Percentiles rank a stretch among this genome's conserved stretches.
These are phyloP conservation scores for Coprinellus micaceus DNA, from an alignment of 768 basidiomycete species.

Conservation along the genomic window DNA sequence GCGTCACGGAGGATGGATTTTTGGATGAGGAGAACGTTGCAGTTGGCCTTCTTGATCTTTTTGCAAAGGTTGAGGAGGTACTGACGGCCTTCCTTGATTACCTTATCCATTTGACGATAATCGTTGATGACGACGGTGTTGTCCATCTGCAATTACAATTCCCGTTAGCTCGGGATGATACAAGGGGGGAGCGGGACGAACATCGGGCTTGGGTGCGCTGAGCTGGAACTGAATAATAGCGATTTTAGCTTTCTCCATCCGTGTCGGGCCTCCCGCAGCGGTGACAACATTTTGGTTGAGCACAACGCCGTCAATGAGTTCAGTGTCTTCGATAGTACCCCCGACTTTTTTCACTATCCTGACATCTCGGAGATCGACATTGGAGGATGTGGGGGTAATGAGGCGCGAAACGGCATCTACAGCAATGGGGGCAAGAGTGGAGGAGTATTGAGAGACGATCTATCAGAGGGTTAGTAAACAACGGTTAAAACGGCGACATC, in stretches of 20 bases:
- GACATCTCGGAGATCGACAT: conserved; percentile 95
- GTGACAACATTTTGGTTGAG: conserved; percentile 92
- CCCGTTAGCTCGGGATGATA: conserved; percentile 12
- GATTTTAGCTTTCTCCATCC: conserved; percentile 98
- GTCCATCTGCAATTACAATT: conserved; percentile 86
- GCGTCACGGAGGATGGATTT: conserved; percentile 99
- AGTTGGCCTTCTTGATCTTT: conserved; percentile 99
- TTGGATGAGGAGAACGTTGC: conserved; percentile 98
- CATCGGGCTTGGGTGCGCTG: conserved; percentile 95
- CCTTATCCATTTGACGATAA: conserved; percentile 99
- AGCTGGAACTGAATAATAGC: conserved; percentile 98
- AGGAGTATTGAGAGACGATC: conserved; percentile 99
- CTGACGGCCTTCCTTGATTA: conserved; percentile 97
- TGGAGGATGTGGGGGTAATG: conserved; percentile 82
- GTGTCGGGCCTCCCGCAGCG: conserved; percentile 86
- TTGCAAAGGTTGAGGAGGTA: conserved; percentile 98
- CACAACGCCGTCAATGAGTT: conserved; percentile 95
- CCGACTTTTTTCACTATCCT: conserved; percentile 98
- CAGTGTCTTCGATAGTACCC: conserved; percentile 98
- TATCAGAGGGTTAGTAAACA: conserved; percentile 26
- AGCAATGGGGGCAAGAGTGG: conserved; percentile 96
- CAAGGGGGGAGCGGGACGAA: conserved; percentile 36
- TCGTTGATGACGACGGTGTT: conserved; percentile 99
- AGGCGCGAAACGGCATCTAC: conserved; percentile 94
- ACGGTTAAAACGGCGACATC: conserved; percentile 1